A percentile compares a stretch with the other conserved stretches of the same genome.
Evolutionary conservation across 208 protist species (phyloP).

Genomic region (Acanthamoeba quina): DNA sequence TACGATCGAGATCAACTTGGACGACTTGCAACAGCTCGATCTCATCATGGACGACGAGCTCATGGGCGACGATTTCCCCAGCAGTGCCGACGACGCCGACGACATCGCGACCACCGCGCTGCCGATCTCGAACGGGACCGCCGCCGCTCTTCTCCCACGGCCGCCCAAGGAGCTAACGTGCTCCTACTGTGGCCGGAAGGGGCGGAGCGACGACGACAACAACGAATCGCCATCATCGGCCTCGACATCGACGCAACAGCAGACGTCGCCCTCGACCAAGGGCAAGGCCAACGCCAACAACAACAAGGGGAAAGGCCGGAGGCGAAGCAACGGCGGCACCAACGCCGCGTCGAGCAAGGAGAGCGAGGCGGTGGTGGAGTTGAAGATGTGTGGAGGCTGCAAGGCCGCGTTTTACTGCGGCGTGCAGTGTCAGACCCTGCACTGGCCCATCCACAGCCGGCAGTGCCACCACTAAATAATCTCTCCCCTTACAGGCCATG

Average conservation of each 20-base stretch:
- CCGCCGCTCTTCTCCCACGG: neutral
- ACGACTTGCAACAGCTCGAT: neutral
- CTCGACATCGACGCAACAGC: neutral
- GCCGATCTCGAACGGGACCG: neutral
- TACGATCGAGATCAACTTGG: constrained; percentile 58
- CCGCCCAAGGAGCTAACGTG: constrained; percentile 23
- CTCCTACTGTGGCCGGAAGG: constrained; percentile 29
- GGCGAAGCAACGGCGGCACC: neutral
- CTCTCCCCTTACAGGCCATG: neutral
- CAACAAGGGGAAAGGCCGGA: neutral
- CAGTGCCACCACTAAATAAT: neutral
- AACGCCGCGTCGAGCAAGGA: neutral
- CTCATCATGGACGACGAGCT: constrained; percentile 15
- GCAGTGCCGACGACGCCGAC: neutral
- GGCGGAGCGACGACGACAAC: neutral
- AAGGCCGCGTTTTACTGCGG: constrained; percentile 49
- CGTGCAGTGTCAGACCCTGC: constrained; percentile 42
- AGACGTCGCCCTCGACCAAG: neutral
- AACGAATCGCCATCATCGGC: no score
- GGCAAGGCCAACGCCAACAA: neutral
- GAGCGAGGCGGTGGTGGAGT: constrained; percentile 4
- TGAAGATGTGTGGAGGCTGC: constrained; percentile 49
- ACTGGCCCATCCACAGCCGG: constrained; percentile 47
- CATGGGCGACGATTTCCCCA: neutral
- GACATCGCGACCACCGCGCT: neutral